A percentile compares a stretch with the other conserved stretches of the same genome.
These are phyloP conservation scores for Fusarium sp. DNA, from an alignment of 2,329 filamentous ascomycete genomes.

Conservation along the genomic window DNA sequence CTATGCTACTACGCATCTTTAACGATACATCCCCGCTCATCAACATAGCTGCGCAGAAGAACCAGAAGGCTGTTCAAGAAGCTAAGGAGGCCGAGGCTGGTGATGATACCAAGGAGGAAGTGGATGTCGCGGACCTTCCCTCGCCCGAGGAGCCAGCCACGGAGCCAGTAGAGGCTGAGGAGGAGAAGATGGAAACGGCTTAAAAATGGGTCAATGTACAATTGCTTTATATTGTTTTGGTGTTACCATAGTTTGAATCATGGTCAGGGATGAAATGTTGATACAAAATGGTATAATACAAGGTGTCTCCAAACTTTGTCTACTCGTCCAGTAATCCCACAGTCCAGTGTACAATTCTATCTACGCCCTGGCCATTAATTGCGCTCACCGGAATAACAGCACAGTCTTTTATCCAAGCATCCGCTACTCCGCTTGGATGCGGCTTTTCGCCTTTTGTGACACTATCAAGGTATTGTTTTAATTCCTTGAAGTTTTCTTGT, in stretches of 20 bases:
- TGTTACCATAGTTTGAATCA: constrained; percentile 39
- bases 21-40: constrained; percentile 88
- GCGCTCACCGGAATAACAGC: constrained; percentile 87
- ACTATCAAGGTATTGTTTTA: constrained; percentile 76
- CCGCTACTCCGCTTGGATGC: constrained; percentile 77
- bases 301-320: background rate
- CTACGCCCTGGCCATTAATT: constrained; percentile 85
- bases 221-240: constrained; percentile 33
- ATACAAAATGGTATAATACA: constrained; percentile 41
- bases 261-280: constrained; percentile 25
- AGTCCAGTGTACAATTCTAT: constrained; percentile 77
- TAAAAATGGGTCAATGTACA: constrained; percentile 32
- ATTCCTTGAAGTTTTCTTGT: constrained; percentile 75
- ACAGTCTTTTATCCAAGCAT: constrained; percentile 69
- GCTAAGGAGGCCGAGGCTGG: constrained; percentile 46
- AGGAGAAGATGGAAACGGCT: constrained; percentile 26
- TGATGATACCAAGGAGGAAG: constrained; percentile 39
- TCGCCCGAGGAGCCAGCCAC: constrained; percentile 46
- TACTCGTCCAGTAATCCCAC: constrained; percentile 71
- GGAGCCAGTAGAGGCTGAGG: constrained; percentile 15
- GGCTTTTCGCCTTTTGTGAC: constrained; percentile 70
- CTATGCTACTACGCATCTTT: constrained; percentile 90
- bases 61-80: constrained; percentile 51
- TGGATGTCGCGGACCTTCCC: constrained; percentile 52
- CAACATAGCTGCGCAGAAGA: constrained; percentile 69